Percentiles rank a stretch among this genome's conserved stretches.
Evolutionary conservation across 2,329 filamentous ascomycete species (phyloP).

Genomic region (Cadophora sp.): DNA sequence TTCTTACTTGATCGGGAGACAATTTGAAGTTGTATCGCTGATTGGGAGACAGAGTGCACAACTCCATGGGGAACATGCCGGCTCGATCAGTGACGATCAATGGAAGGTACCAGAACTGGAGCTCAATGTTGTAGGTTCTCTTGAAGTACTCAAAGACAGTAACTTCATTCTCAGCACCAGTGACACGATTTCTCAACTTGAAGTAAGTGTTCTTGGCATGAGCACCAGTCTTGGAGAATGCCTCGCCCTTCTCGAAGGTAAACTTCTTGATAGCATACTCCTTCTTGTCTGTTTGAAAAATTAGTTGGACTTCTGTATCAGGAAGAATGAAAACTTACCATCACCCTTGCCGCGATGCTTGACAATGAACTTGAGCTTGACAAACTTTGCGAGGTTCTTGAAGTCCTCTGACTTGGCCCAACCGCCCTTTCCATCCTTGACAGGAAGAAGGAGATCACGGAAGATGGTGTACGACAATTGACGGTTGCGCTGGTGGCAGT

Average conservation of each 20-base stretch:
- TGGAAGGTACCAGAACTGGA: constrained; percentile 58
- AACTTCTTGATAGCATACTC: constrained; percentile 61
- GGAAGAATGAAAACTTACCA: constrained; percentile 26
- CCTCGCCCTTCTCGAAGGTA: constrained; percentile 47
- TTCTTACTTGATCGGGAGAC: constrained; percentile 53
- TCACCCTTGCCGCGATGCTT: constrained; percentile 58
- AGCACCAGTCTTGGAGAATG: constrained; percentile 54
- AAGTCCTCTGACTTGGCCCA: constrained; percentile 56
- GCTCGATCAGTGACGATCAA: constrained; percentile 62
- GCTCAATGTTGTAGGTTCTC: constrained; percentile 58
- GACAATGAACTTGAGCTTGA: constrained; percentile 63
- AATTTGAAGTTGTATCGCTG: constrained; percentile 71
- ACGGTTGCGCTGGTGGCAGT: constrained; percentile 39
- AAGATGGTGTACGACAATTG: constrained; percentile 36
- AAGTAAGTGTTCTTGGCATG: constrained; percentile 64
- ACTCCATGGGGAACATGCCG: constrained; percentile 67
- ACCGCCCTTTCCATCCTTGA: constrained; percentile 23
- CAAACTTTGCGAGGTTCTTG: constrained; percentile 59
- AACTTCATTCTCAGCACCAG: constrained; percentile 48
- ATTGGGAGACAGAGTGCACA: constrained; percentile 58
- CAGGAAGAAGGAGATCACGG: constrained; percentile 35
- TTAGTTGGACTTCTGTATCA: constrained; percentile 1
- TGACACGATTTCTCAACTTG: constrained; percentile 51
- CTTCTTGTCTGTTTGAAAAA: constrained; percentile 48
- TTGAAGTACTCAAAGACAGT: constrained; percentile 62